These are phyloP conservation scores for Solanum etuberosum DNA, from an alignment of 257 asterid species.

Conservation along the genomic window DNA sequence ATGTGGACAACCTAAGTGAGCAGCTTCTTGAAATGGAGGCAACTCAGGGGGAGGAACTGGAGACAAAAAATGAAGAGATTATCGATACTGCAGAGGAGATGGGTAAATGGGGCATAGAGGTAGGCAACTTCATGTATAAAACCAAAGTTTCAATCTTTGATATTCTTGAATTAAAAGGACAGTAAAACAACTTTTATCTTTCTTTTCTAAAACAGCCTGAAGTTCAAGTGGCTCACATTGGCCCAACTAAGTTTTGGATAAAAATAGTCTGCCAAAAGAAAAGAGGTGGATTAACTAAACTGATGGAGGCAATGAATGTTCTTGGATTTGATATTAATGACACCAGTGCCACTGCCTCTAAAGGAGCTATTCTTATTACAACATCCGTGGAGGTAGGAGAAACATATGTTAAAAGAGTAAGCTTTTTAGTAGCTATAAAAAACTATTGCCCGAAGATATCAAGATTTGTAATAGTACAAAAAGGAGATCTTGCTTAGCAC, in stretches of 20 bases:
- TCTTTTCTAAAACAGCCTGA: conserved; percentile 24
- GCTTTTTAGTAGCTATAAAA: not conserved
- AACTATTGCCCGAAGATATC: not conserved
- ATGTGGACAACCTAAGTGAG: conserved; percentile 41
- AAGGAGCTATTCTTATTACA: conserved; percentile 59
- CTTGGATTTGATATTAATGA: conserved; percentile 52
- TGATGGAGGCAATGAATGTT: conserved; percentile 55
- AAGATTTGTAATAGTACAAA: not conserved
- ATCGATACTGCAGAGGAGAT: conserved; percentile 25
- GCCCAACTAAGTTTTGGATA: conserved; percentile 59
- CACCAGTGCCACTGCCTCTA: conserved; percentile 43
- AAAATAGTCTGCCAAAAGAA: conserved; percentile 45
- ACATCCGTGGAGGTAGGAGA: conserved; percentile 41
- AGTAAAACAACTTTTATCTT: not conserved
- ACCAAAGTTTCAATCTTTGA: not conserved
- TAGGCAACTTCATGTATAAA: not conserved
- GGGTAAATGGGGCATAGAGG: conserved; percentile 34
- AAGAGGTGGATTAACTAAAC: conserved; percentile 38
- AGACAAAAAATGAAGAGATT: not conserved
- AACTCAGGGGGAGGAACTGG: conserved; percentile 3
- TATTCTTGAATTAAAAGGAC: not conserved
- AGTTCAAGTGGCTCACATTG: conserved; percentile 39
- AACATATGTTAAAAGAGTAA: not conserved
- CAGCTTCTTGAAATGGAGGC: conserved; percentile 48
- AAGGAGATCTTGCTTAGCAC: not conserved